Evolutionary conservation across 805 yeast species (phyloP).

Genomic region (Ogataea nakhonphanomensis): DNA sequence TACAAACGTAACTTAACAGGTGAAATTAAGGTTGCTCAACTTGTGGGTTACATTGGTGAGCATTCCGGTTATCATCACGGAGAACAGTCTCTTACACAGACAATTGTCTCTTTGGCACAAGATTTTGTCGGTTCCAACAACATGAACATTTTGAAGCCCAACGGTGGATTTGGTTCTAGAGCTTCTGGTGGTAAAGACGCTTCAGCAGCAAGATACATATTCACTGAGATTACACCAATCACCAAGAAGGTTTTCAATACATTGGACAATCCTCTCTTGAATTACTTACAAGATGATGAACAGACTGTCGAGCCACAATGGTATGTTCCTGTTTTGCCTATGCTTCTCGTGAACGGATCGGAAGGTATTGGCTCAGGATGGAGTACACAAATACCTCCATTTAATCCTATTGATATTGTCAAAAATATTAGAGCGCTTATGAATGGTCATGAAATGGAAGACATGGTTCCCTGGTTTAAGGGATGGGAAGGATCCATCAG

Average conservation of each 20-base stretch:
- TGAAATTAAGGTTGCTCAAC: constrained; percentile 86
- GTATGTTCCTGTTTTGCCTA: constrained; percentile 92
- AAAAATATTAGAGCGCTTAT: constrained; percentile 68
- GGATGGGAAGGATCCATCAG: constrained; percentile 92
- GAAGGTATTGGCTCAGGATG: constrained; percentile 99
- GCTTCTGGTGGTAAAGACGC: constrained; percentile 97
- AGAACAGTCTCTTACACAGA: constrained; percentile 80
- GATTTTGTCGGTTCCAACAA: constrained; percentile 93
- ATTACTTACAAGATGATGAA: constrained; percentile 88
- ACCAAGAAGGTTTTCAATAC: constrained; percentile 76
- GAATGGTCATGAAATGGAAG: constrained; percentile 64
- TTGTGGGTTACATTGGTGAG: constrained; percentile 86
- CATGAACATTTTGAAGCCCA: constrained; percentile 77
- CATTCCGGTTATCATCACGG: constrained; percentile 95
- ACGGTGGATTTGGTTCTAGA: constrained; percentile 95
- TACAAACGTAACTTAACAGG: constrained; percentile 71
- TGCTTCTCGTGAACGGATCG: constrained; percentile 91
- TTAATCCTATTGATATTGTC: constrained; percentile 82
- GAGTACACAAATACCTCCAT: constrained; percentile 91
- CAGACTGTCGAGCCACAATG: constrained; percentile 92
- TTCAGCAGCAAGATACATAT: constrained; percentile 96
- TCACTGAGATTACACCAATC: constrained; percentile 74
- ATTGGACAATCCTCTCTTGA: constrained; percentile 72
- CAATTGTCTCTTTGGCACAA: constrained; percentile 92
- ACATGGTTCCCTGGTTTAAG: constrained; percentile 89